Conservation (phyloP, 805 yeast genomes). For the Saturnispora mendoncae region DNA sequence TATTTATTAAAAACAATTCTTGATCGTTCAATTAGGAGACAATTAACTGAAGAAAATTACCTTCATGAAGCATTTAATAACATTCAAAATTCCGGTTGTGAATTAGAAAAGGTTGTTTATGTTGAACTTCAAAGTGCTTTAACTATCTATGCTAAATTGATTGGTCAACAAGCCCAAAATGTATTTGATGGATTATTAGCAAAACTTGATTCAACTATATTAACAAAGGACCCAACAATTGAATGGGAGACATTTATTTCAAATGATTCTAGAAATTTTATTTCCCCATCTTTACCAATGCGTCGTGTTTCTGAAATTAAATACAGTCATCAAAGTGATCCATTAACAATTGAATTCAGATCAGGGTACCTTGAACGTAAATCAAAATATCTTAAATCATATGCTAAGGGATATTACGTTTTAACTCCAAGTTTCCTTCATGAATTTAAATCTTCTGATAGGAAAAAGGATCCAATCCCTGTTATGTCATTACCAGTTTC, state of each 20-base stretch:
- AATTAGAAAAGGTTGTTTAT: slow-evolving; percentile 80
- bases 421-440: slow-evolving; percentile 82
- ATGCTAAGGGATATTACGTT: slow-evolving; percentile 84
- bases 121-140: slow-evolving; percentile 79
- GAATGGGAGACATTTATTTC: slow-evolving; percentile 86
- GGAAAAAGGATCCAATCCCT: slow-evolving; percentile 74
- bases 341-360: slow-evolving; percentile 58
- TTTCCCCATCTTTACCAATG: slow-evolving; percentile 52
- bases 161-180: slow-evolving; percentile 66
- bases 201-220: slow-evolving; percentile 57
- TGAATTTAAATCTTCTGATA: slow-evolving; percentile 78
- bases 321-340: slow-evolving; percentile 62
- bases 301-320: slow-evolving; percentile 52
- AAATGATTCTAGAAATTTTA: slow-evolving; percentile 55
- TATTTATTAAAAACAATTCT: slow-evolving; percentile 61
- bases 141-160: slow-evolving; percentile 57
- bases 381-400: slow-evolving; percentile 86
- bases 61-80: slow-evolving; percentile 83
- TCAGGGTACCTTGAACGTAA: slow-evolving; percentile 82
- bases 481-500: slow-evolving; percentile 73
- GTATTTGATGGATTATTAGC: slow-evolving; percentile 60
- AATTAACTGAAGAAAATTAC: slow-evolving; percentile 74
- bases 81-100: slow-evolving; percentile 79
- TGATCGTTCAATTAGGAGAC: slow-evolving; percentile 71
- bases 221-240: slow-evolving; percentile 65